Percentiles rank a stretch among this genome's conserved stretches.
phyloP scores from a whole-genome alignment of 2,329 filamentous ascomycete species.

The Ascochyta koolunga region DNA sequence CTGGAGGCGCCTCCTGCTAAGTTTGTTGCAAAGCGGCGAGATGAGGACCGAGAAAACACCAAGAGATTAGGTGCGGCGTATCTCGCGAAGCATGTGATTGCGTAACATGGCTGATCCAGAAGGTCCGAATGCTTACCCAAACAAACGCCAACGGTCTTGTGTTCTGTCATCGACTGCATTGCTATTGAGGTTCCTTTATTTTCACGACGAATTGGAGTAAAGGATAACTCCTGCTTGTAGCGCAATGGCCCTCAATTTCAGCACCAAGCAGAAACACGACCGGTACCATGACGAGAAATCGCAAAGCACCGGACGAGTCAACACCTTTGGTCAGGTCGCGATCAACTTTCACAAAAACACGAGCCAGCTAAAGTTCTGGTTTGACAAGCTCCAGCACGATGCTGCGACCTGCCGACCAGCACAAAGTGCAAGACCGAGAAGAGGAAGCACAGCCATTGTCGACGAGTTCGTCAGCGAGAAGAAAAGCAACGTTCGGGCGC shows the following conservation, averaged over 20 bases:
- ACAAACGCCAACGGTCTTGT: not conserved
- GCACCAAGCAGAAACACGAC: constrained; percentile 7
- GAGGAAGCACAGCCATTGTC: constrained; percentile 8
- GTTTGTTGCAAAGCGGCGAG: not conserved
- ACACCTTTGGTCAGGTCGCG: constrained; percentile 23
- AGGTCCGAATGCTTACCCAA: constrained; percentile 12
- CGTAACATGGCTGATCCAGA: constrained; percentile 1
- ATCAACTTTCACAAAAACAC: constrained; percentile 28
- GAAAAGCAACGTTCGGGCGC: constrained; percentile 1
- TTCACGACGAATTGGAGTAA: not conserved
- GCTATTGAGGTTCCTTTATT: not conserved
- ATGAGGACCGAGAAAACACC: not conserved
- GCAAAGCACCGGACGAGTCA: constrained; percentile 18
- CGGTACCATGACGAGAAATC: constrained; percentile 19
- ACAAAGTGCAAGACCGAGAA: constrained; percentile 4
- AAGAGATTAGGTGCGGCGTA: not conserved
- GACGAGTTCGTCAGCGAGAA: constrained; percentile 9
- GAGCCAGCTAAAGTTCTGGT: constrained; percentile 23
- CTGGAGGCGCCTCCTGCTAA: not conserved
- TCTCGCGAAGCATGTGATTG: constrained; percentile 5
- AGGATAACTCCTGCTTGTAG: not conserved
- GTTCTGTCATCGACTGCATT: not conserved
- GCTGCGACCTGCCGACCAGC: constrained; percentile 1
- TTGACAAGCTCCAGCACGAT: constrained; percentile 21
- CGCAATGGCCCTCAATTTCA: constrained; percentile 17